Base-by-base conservation (phyloP, 2,329 filamentous ascomycete genomes). In the Microcera coccophila region DNA sequence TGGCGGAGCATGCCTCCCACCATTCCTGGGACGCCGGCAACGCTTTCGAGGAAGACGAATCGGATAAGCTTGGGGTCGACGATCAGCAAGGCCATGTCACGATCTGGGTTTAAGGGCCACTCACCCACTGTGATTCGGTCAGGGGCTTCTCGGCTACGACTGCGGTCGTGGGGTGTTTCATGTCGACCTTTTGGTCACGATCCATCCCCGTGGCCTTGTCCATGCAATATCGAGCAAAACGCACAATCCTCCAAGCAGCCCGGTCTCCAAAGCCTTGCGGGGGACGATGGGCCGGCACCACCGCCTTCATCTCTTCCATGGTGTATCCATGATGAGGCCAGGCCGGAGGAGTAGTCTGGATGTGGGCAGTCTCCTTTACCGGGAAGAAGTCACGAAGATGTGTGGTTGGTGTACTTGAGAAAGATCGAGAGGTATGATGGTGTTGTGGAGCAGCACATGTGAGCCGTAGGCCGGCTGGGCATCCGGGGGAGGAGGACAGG, bases 21-120 rank as follows among this genome's bases (percentile, higher is more conserved):
- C 89, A 97, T 97, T 7, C 93, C 93, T 0, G 93, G 93, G 0
- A 97, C 93, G 24, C 90, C 93, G 11, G 93, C 93, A 29, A 98
- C 88, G 37, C 85, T 90, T 66, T 98, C 93, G 24, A 98, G 77
- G 66, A 98, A 98, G 54, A 98, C 79, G 61, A 95, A 91, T 5
- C 91, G 79, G 37, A 87, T 79, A 56, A 96, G 75, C 74, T 74
- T 38, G 16, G 16, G 35, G 5, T 17, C 19, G 12, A 22, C 44
- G 36, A 60, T 39, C 59, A 51, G 2, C 22, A 31, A n/a, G 15
- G 12, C 17, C 15, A 20, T 22, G 3, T 3, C 17, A 22, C 11
- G 14, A 19, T 7, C 7, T 19, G 4, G 7, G 5, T 31, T 15
- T 14, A 17, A 12, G 10, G 4, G 9, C 9, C 24, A 59, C 71